Percentiles rank a stretch among this genome's conserved stretches.
phyloP scores from a whole-genome alignment of 225 moss, liverwort and hornwort genomes.

The Marchantia paleacea region DNA sequence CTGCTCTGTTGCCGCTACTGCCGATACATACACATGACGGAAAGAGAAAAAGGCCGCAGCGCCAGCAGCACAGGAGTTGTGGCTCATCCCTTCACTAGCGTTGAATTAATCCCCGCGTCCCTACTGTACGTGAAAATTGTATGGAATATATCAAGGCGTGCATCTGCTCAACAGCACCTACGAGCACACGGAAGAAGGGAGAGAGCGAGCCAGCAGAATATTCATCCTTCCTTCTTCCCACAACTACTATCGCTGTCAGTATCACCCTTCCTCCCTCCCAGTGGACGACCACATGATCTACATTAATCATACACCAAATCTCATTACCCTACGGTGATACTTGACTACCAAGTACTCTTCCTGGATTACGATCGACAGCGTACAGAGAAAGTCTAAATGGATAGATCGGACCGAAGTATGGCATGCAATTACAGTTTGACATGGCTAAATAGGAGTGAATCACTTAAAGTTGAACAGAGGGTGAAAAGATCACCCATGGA shows the following conservation, averaged over 20 bases:
- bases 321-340: no score
- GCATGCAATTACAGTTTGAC: no score
- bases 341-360: no score
- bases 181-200: neutral
- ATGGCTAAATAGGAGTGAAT: no score
- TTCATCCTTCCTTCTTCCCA: neutral
- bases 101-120: neutral
- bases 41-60: neutral
- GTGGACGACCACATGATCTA: no score
- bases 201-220: neutral
- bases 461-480: no score
- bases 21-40: neutral
- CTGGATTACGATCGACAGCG: no score
- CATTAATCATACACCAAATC: no score
- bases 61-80: neutral
- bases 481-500: no score
- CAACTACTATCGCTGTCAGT: neutral
- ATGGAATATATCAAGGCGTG: neutral
- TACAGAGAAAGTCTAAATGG: no score
- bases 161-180: neutral
- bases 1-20: neutral
- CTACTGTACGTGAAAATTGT: neutral
- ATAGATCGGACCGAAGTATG: no score
- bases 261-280: no score
- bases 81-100: neutral